These are phyloP conservation scores for Suillus brevipes DNA, from an alignment of 768 basidiomycete species.

Conservation along the genomic window DNA sequence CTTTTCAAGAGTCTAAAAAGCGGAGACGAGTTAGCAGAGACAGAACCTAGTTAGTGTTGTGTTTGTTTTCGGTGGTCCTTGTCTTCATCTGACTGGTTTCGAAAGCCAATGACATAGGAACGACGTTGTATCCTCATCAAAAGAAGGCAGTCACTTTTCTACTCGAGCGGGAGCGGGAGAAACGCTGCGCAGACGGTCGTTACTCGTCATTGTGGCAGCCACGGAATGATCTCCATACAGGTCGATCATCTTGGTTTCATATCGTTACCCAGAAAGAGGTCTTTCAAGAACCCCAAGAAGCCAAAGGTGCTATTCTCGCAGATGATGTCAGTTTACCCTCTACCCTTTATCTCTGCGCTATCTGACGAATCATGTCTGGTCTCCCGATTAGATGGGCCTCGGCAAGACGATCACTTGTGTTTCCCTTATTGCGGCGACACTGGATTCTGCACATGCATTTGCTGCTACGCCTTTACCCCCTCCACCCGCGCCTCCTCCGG, in stretches of 20 bases:
- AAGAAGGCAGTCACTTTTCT: constrained; percentile 97
- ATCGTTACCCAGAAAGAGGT: constrained; percentile 81
- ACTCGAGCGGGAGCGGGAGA: constrained; percentile 81
- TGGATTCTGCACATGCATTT: constrained; percentile 67
- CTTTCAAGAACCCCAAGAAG: constrained; percentile 62
- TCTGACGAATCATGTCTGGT: constrained; percentile 18
- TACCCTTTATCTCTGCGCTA: constrained; percentile 11
- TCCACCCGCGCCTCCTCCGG: constrained; percentile 43
- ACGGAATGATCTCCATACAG: constrained; percentile 48
- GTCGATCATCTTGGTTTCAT: constrained; percentile 68
- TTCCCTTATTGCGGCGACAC: constrained; percentile 87
- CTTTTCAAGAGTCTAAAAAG: constrained; percentile 86
- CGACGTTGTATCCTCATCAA: constrained; percentile 93
- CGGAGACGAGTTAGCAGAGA: constrained; percentile 85
- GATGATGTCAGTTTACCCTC: constrained; percentile 77
- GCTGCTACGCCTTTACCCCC: constrained; percentile 53
- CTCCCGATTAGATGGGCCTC: constrained; percentile 79
- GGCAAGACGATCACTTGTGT: constrained; percentile 98
- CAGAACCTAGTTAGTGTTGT: constrained; percentile 70
- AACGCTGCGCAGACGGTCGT: constrained; percentile 52
- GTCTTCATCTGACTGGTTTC: constrained; percentile 16
- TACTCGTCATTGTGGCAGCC: constrained; percentile 74
- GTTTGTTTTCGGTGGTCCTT: constrained; percentile 17
- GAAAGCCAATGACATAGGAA: constrained; percentile 71
- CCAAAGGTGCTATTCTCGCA: constrained; percentile 89